Base-by-base conservation (phyloP, 2,329 filamentous ascomycete genomes). In the Aspergillus floridensis region DNA sequence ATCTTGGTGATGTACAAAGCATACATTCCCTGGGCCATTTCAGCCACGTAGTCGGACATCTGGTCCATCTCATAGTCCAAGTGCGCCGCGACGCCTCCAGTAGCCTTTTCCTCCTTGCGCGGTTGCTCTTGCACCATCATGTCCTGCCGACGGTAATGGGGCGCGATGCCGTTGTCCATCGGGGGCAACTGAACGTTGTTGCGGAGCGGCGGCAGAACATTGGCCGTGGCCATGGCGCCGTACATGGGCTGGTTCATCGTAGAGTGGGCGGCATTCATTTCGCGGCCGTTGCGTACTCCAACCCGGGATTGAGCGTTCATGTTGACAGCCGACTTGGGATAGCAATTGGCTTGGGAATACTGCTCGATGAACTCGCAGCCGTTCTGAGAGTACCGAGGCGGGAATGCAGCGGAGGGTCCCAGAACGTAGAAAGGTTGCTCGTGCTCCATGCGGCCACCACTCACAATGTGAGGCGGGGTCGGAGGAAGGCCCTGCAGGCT, bases 21-120 rank as follows among this genome's bases (percentile, higher is more conserved):
- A 83, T 86, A 87, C 84, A 90, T 85, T 81, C 85, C 84, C 76
- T 89, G 83, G 62, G 92, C 87, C 87, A 93, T 96, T 74, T 96
- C 91, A 63, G 91, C 89, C 73, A 96, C 92, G 77, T 96, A 97
- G 74, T 96, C 92, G 64, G 92, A 89, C 93, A 96, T 97, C 76
- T 90, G 83, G 74, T 96, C 92, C 86, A 96, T 93, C 78, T 96
- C 92, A 76, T 97, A 97, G 81, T 96, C 93, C 77, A 97, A 86
- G 79, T 96, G 90, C 71, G 92, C 92, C 69, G 93, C 95, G 44
- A 97, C 93, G 69, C 93, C 93, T 74, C 93, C 92, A 57, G 85
- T 85, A n/a, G 85, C 79, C 74, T 87, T 88, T 67, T 88, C 86
- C 68, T 88, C 85, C 74, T 87, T 88, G 26, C 70, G 74, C 41